Base-by-base conservation (phyloP, 2,329 filamentous ascomycete species). In the Aureobasidium sp. region DNA sequence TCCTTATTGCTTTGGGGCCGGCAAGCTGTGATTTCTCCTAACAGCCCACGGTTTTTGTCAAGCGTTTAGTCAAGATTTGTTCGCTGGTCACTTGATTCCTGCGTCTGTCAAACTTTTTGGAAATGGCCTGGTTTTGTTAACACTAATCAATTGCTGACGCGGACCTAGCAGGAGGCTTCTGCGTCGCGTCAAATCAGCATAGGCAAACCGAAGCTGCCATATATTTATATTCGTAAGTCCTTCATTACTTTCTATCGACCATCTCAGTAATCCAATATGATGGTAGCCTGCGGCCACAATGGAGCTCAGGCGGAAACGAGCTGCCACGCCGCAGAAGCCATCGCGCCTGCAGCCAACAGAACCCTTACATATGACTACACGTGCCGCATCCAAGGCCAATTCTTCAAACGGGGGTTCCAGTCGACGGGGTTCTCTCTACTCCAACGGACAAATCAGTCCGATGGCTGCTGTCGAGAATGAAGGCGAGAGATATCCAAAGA, bases 301-400 rank as follows among this genome's bases (percentile, higher is more conserved):
- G 60, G 60, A 62, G 60, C 60, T 62, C 37, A 29, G 60, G 46
- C 44, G 62, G 10, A 63, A 48, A 48, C 61, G 61, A 53, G 55
- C 46, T 50, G 41, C 55, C 47, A 59, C 61, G 47, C 61, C 61
- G 39, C 53, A 48, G 47, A 63, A 59, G 41, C 39, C 61, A 57
- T 63, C 61, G 17, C 61, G 61, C 67, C 76, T 79, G 65, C 74
- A 76, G 70, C 77, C 77, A 66, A 77, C 77, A 64, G 73, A 75
- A 70, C 76, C 77, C 59, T 71, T 79, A 68, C 77, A 79, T 70
- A 80, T 80, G 78, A 80, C 77, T 56, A 74, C 78, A 42, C 66
- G 68, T 50, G 66, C 66, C 41, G 68, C 61, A 17, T 63, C 62
- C 26, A 63, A 63, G 42, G 56, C 62, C 27, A 29, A n/a, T 32